Percentiles rank a stretch among this genome's conserved stretches.
These are phyloP conservation scores for Colletotrichum lentis DNA, from an alignment of 2,329 filamentous ascomycete genomes.

Conservation along the genomic window DNA sequence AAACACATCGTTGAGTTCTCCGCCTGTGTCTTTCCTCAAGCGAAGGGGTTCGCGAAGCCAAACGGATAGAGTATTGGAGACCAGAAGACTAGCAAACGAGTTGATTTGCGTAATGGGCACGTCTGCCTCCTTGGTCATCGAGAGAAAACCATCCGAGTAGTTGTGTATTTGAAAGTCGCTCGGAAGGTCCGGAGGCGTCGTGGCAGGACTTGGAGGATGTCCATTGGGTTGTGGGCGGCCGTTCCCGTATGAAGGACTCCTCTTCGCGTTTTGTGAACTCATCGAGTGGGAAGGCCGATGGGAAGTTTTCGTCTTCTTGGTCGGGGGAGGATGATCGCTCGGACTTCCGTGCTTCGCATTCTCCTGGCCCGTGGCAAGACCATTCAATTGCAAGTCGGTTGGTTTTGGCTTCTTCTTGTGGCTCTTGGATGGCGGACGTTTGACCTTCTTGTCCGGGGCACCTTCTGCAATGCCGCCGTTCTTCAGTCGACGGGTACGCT, in stretches of 20 bases:
- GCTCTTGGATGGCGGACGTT: slow-evolving; percentile 78
- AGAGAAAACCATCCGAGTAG: slow-evolving; percentile 79
- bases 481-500: slow-evolving; percentile 70
- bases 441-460: slow-evolving; percentile 72
- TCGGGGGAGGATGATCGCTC: slow-evolving; percentile 60
- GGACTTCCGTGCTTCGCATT: slow-evolving; percentile 58
- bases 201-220: slow-evolving; percentile 77
- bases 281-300: slow-evolving; percentile 83
- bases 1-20: slow-evolving; percentile 74
- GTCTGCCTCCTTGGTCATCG: slow-evolving; percentile 72
- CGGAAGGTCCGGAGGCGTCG: slow-evolving; percentile 72
- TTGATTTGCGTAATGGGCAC: slow-evolving; percentile 73
- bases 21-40: slow-evolving; percentile 72
- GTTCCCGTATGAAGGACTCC: slow-evolving; percentile 71
- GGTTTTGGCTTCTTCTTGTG: slow-evolving; percentile 91
- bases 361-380: slow-evolving; percentile 68
- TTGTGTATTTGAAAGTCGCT: slow-evolving; percentile 71
- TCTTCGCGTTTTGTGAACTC: slow-evolving; percentile 71
- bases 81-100: slow-evolving; percentile 76
- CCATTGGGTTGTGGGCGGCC: slow-evolving; percentile 64
- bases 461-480: slow-evolving; percentile 56
- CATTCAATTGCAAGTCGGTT: slow-evolving; percentile 71
- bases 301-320: slow-evolving; percentile 82
- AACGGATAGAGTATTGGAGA: slow-evolving; percentile 76
- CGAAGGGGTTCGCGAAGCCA: slow-evolving; percentile 82